Percentiles rank a stretch among this genome's conserved stretches.
phyloP scores from a whole-genome alignment of 306 rosid species.

The Castanea sativa region DNA sequence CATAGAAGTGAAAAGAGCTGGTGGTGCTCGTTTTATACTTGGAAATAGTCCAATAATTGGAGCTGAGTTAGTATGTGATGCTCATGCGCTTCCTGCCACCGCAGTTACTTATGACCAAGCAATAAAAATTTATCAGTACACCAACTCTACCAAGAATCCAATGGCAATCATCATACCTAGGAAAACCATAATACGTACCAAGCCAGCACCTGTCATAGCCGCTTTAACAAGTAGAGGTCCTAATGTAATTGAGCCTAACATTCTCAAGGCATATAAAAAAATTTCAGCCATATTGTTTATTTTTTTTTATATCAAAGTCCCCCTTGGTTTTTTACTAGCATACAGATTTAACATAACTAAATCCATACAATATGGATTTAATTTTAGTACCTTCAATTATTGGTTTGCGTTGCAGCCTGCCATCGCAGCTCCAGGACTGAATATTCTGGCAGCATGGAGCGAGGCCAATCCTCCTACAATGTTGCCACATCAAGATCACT shows the following conservation, averaged over 20 bases:
- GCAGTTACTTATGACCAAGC: slow-evolving; percentile 44
- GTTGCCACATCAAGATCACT: slow-evolving; percentile 42
- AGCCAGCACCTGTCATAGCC: slow-evolving; percentile 82
- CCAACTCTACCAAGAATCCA: slow-evolving; percentile 45
- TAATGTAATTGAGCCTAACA: slow-evolving; percentile 61
- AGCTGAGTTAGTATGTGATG: slow-evolving; percentile 47
- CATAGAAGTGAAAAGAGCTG: slow-evolving; percentile 64
- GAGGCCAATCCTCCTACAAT: slow-evolving; percentile 66
- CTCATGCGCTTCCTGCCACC: slow-evolving; percentile 76
- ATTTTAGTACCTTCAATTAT: too few species aligned
- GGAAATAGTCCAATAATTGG: slow-evolving; percentile 49
- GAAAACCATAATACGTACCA: slow-evolving; percentile 50
- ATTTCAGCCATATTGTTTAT: background rate
- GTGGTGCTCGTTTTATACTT: slow-evolving; percentile 64
- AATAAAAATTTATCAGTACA: slow-evolving; percentile 43
- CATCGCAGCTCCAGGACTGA: too few species aligned
- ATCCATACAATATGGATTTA: too few species aligned
- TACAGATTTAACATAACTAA: too few species aligned
- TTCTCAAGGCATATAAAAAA: slow-evolving; percentile 58
- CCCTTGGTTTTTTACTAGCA: too few species aligned
- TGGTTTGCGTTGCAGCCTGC: too few species aligned
- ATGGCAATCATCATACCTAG: slow-evolving; percentile 55
- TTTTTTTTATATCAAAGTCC: too few species aligned
- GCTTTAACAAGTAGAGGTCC: slow-evolving; percentile 83
- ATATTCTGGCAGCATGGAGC: slow-evolving; percentile 91